These are phyloP conservation scores for Sphaerulina populicola DNA, from an alignment of 2,329 filamentous ascomycete genomes.

Conservation along the genomic window DNA sequence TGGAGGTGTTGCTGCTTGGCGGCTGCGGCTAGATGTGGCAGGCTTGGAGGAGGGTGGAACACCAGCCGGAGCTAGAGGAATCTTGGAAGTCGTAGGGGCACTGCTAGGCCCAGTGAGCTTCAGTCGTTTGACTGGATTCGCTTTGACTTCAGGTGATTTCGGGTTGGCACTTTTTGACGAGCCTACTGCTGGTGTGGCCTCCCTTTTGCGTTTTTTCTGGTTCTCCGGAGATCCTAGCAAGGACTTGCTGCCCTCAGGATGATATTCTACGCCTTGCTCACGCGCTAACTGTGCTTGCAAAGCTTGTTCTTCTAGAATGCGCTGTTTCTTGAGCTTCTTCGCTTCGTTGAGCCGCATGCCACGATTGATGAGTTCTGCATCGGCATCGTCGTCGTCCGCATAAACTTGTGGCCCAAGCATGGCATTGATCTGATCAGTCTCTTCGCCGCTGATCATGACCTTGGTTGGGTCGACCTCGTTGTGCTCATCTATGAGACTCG, in stretches of 20 bases:
- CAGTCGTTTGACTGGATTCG: slow-evolving; percentile 31
- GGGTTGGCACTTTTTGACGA: slow-evolving; percentile 12
- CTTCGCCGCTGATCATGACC: slow-evolving; percentile 29
- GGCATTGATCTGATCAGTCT: slow-evolving; percentile 28
- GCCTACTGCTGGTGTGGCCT: slow-evolving; percentile 25
- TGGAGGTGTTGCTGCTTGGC: slow-evolving; percentile 26
- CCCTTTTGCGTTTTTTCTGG: slow-evolving; percentile 49
- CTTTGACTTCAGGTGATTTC: slow-evolving; percentile 10
- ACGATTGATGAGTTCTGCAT: slow-evolving; percentile 58
- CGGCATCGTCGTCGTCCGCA: slow-evolving; percentile 41
- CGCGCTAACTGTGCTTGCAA: slow-evolving; percentile 29
- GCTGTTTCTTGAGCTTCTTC: slow-evolving; percentile 64
- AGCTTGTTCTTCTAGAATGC: slow-evolving; percentile 43
- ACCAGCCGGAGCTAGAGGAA: slow-evolving; percentile 40
- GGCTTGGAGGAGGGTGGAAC: slow-evolving; percentile 30
- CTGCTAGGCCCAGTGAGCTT: slow-evolving; percentile 25
- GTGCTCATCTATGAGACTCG: slow-evolving; percentile 54
- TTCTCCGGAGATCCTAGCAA: slow-evolving; percentile 16
- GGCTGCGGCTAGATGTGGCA: slow-evolving; percentile 16
- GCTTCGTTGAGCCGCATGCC: slow-evolving; percentile 73
- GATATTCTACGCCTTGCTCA: slow-evolving; percentile 27
- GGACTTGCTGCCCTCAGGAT: slow-evolving; percentile 5
- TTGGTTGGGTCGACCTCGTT: slow-evolving; percentile 32
- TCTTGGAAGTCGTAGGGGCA: slow-evolving; percentile 20
- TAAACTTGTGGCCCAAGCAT: slow-evolving; percentile 27